phyloP scores from a whole-genome alignment of 306 rosid species.

The Coriaria nepalensis region DNA sequence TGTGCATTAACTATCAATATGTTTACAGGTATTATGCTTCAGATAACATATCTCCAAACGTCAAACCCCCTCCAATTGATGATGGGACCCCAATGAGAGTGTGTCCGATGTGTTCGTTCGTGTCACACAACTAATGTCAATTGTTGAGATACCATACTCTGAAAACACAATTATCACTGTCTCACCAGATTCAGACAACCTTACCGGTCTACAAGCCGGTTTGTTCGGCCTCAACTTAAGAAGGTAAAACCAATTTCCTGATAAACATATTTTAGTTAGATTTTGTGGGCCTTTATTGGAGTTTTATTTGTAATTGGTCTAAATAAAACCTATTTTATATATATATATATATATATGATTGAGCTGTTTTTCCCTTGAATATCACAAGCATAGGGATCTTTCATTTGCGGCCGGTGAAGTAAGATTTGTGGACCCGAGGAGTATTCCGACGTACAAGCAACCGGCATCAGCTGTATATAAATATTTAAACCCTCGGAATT shows the following conservation, averaged over 20 bases:
- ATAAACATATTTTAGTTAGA: too few species aligned
- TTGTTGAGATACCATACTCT: slow-evolving; percentile 77
- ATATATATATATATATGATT: background rate
- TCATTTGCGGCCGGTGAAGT: slow-evolving; percentile 89
- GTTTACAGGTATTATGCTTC: slow-evolving; percentile 59
- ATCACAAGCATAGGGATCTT: slow-evolving; percentile 67
- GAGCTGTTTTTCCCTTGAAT: slow-evolving; percentile 8
- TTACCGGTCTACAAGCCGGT: slow-evolving; percentile 80
- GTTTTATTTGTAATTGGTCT: too few species aligned
- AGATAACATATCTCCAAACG: slow-evolving; percentile 49
- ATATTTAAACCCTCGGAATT: slow-evolving; percentile 65
- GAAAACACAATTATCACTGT: slow-evolving; percentile 73
- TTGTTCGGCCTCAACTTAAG: slow-evolving; percentile 70
- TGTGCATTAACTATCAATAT: too few species aligned
- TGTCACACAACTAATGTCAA: slow-evolving; percentile 86
- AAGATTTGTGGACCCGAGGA: slow-evolving; percentile 58
- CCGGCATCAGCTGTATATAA: slow-evolving; percentile 84
- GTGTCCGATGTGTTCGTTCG: slow-evolving; percentile 83
- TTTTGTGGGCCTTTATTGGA: too few species aligned
- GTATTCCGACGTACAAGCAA: slow-evolving; percentile 72
- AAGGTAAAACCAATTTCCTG: slow-evolving; percentile 30
- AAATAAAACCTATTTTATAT: background rate
- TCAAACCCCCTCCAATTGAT: slow-evolving; percentile 63
- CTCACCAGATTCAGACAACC: slow-evolving; percentile 89
- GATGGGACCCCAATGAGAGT: slow-evolving; percentile 91